Conservation (phyloP, 192 early-diverging fungal genomes). For the Spizellomyces sp. region DNA sequence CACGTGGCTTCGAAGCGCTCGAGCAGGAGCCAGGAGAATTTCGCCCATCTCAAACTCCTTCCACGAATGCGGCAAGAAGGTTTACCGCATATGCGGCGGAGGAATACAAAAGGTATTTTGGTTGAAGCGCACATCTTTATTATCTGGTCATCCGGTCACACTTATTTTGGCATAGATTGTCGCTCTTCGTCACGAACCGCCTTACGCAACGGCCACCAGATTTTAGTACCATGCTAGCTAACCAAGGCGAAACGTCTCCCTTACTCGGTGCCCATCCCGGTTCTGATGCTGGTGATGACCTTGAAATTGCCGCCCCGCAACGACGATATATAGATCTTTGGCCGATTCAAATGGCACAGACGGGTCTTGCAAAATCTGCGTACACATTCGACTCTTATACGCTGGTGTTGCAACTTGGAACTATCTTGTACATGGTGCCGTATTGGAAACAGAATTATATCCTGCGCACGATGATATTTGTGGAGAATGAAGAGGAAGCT, state of each 20-base stretch:
- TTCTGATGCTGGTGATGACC: neutral
- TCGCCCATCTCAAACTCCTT: neutral
- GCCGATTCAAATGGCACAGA: conserved; percentile 66
- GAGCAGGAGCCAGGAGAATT: conserved; percentile 9
- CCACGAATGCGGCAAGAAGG: neutral
- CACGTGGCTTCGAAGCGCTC: conserved; percentile 61
- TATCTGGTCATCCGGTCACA: neutral
- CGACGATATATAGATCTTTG: conserved; percentile 71
- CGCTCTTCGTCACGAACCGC: conserved; percentile 19
- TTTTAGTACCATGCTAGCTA: conserved; percentile 16
- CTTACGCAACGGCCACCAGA: conserved; percentile 20
- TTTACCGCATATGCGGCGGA: conserved; percentile 12
- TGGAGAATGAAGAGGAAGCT: conserved; percentile 64
- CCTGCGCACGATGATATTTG: conserved; percentile 71
- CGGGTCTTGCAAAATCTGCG: conserved; percentile 3
- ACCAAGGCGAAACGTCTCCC: neutral
- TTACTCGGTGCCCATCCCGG: neutral
- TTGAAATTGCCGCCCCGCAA: conserved; percentile 3
- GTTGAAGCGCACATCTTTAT: no score
- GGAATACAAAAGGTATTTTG: conserved; percentile 7
- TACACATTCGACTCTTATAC: conserved; percentile 67
- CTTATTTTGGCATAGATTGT: conserved; percentile 9
- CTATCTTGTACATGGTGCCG: conserved; percentile 70
- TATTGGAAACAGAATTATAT: conserved; percentile 64
- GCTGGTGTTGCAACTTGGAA: conserved; percentile 75